phyloP scores from a whole-genome alignment of 2,329 filamentous ascomycete genomes.

The Aspergillus vadensis region DNA sequence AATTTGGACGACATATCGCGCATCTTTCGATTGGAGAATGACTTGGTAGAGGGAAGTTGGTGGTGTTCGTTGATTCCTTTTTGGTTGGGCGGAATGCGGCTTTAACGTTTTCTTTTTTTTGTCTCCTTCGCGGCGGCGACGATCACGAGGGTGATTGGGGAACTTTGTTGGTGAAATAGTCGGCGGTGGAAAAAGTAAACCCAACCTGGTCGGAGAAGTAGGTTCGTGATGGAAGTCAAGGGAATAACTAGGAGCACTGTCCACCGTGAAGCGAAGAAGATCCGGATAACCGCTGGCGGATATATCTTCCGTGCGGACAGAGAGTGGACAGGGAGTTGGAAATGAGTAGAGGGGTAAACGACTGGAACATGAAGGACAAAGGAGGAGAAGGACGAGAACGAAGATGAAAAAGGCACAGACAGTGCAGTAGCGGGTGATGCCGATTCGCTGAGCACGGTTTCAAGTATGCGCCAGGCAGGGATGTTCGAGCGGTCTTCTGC shows the following conservation, averaged over 20 bases:
- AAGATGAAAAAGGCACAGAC: slow-evolving; percentile 10
- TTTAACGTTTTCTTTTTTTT: not conserved
- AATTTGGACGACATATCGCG: slow-evolving; percentile 45
- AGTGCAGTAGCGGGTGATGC: slow-evolving; percentile 5
- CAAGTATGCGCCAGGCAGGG: slow-evolving; percentile 11
- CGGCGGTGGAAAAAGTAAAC: not conserved
- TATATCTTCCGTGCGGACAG: slow-evolving; percentile 1
- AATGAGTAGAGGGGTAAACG: slow-evolving; percentile 5
- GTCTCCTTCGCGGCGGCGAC: slow-evolving; percentile 1
- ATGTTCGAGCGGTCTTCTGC: not conserved
- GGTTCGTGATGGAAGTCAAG: not conserved
- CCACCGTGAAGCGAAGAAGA: not conserved
- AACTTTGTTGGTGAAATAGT: slow-evolving; percentile 3
- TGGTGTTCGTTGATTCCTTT: not conserved
- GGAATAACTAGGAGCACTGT: not conserved
- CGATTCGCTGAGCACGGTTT: slow-evolving; percentile 10
- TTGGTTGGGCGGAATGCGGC: not conserved
- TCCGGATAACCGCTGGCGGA: slow-evolving; percentile 1
- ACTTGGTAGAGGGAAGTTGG: not conserved
- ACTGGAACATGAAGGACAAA: slow-evolving; percentile 5
- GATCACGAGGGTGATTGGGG: slow-evolving; percentile 1
- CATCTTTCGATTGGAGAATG: slow-evolving; percentile 19
- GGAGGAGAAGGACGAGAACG: slow-evolving; percentile 5
- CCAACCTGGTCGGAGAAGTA: not conserved
- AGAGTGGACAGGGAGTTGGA: not conserved